Evolutionary conservation across 2,329 filamentous ascomycete species (phyloP), one percentile per base, ranked within the genome.

Genomic region (Fusarium incarnatum): DNA sequence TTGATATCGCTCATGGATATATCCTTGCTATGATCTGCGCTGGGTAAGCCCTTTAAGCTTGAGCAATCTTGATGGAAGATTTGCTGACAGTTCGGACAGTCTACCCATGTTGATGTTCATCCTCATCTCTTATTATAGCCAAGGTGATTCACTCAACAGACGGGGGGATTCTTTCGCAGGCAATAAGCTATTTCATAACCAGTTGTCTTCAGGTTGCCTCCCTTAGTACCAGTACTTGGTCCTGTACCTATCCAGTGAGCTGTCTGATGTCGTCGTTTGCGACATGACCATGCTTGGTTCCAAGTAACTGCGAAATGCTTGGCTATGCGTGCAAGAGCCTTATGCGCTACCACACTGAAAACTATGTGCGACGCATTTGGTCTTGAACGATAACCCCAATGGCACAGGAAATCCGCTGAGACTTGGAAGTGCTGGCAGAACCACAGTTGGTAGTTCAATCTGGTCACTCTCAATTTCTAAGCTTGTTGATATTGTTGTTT

Each of bases 21-120:
- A 40, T 50, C 30, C 44, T 56, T 56, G 54, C 37, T n/a, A 18
- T 37, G 44, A 56, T 56, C 44, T 12, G 23, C 44, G 23, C 54
- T 48, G 25, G 47, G 28, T 25, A 32, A 22, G 42, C 18, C 22
- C 16, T 34, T 58, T 44, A 20, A 41, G 18, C 16, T 22, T 52
- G 25, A 13, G 12, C 20, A 37, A 41, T 40, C 28, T 58, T 16
- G 46, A 34, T 54, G 27, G 12, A 42, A 53, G 27, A 27, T 49
- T 48, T 49, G 54, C 44, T 40, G 23, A 22, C 23, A 28, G 27
- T 27, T 27, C n/a, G 30, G 48, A 20, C 44, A 25, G 18, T 28
- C 30, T 23, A 15, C 5, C 30, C 25, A 25, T 56, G 44, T 40
- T 28, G n/a, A 25, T 56, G 30, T 49, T 28, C 22, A 27, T 27